Base-by-base conservation (phyloP, 208 protist species). In the Trypanosoma grayi region DNA sequence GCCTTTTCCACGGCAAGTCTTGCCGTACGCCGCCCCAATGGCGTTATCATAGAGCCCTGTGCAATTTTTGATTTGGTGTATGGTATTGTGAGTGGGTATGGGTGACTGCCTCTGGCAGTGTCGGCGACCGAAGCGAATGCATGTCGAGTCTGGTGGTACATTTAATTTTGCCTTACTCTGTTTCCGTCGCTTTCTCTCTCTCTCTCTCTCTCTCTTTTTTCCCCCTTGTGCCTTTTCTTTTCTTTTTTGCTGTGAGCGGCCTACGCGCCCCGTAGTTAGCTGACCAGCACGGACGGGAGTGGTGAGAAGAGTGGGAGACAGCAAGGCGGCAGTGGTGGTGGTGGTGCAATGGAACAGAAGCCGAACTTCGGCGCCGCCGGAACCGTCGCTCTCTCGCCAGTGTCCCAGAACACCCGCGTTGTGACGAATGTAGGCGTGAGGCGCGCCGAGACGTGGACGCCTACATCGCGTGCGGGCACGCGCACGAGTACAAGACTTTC, bases 171-270 rank as follows among this genome's bases (percentile, higher is more conserved):
- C 40, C 18, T 70, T 34, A 27, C 27, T 39, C 56, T 14, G 33
- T 41, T 34, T 13, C 13, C 34, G 13, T 13, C 39, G 14, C 39
- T 14, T 43, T 34, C 48, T 33, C 33, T 58, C 14, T 25, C 10
- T 9, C 16, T 27, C 18, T 64, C 60, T 71, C 30, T 65, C 48
- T 56, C 18, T 55, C n/a, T 50, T 50, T 14, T 41, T 41, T 44
- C 13, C 18, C 22, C 22, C 22, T 47, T 31, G n/a, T 46, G 56
- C 41, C 40, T 31, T 22, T 55, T 40, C 39, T 39, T 39, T 7
- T 7, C 34, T 39, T 39, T 39, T 40, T 40, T 40, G 8, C n/a
- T n/a, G n/a, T n/a, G n/a, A n/a, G n/a, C n/a, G n/a, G n/a, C n/a
- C n/a, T n/a, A n/a, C n/a, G n/a, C n/a, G n/a, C n/a, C n/a, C n/a